These are phyloP conservation scores for Xylariaceae sp. DNA, from an alignment of 2,329 filamentous ascomycete genomes.

Conservation along the genomic window DNA sequence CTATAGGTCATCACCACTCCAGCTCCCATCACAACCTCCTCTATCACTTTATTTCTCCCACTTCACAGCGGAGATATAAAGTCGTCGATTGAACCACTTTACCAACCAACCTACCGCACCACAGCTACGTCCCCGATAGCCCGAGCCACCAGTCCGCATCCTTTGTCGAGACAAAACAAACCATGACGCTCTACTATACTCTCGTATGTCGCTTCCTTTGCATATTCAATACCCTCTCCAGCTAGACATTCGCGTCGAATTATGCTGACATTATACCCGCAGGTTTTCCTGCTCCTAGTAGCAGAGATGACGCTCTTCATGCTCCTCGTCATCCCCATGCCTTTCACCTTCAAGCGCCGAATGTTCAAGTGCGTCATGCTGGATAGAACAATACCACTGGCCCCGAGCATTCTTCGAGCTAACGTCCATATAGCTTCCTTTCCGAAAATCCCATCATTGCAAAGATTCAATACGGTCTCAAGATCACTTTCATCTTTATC, in stretches of 20 bases:
- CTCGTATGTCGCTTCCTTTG: constrained; percentile 38
- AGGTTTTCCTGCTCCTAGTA: constrained; percentile 82
- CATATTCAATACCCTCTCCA: not conserved
- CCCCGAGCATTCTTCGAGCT: constrained; percentile 3
- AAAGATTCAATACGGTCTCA: constrained; percentile 94
- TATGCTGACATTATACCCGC: constrained; percentile 26
- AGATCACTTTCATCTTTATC: constrained; percentile 99
- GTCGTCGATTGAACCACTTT: constrained; percentile 3
- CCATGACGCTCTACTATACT: constrained; percentile 50
- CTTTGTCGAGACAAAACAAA: constrained; percentile 24
- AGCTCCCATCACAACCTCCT: constrained; percentile 3
- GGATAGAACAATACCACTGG: not conserved
- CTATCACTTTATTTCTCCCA: not conserved
- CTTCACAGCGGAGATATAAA: not conserved
- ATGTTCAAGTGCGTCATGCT: constrained; percentile 63
- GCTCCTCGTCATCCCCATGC: constrained; percentile 78
- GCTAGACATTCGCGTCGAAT: constrained; percentile 7
- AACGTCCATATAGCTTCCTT: constrained; percentile 66
- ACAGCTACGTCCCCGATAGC: not conserved
- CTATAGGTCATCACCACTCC: constrained; percentile 9
- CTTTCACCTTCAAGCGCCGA: constrained; percentile 78
- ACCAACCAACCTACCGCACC: not conserved
- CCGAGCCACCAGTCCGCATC: constrained; percentile 9
- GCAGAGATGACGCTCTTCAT: constrained; percentile 79
- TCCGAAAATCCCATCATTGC: constrained; percentile 80